A percentile compares a stretch with the other conserved stretches of the same genome.
phyloP scores from a whole-genome alignment of 2,329 filamentous ascomycete species.

The Hypoxylon sp. region DNA sequence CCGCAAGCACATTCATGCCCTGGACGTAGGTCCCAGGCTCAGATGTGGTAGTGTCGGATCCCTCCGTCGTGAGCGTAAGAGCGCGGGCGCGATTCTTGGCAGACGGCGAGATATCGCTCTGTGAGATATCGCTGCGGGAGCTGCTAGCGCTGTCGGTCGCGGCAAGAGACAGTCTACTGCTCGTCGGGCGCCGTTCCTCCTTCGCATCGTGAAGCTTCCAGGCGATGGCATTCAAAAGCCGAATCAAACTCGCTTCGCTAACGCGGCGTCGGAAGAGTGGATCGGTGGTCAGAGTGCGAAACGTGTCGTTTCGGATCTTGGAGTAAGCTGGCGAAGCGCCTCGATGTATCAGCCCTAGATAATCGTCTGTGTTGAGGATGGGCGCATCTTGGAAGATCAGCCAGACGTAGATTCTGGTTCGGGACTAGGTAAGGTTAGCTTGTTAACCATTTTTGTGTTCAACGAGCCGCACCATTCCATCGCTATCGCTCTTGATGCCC shows the following conservation, averaged over 20 bases:
- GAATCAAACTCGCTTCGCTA: constrained; percentile 94
- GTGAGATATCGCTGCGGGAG: constrained; percentile 57
- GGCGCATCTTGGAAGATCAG: constrained; percentile 91
- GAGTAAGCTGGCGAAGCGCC: constrained; percentile 94
- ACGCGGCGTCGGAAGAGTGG: constrained; percentile 96
- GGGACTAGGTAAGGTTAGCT: constrained; percentile 73
- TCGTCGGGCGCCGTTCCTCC: constrained; percentile 60
- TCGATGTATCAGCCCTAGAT: constrained; percentile 90
- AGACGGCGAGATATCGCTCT: constrained; percentile 60
- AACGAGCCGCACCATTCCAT: constrained; percentile 78
- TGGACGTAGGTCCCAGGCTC: constrained; percentile 94
- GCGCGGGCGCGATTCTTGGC: constrained; percentile 69
- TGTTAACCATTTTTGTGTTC: constrained; percentile 11
- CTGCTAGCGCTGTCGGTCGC: constrained; percentile 57
- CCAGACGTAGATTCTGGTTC: constrained; percentile 95
- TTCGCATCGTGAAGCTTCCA: constrained; percentile 91
- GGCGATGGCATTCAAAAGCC: constrained; percentile 92
- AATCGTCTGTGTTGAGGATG: constrained; percentile 86
- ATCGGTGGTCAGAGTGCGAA: constrained; percentile 95
- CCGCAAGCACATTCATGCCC: constrained; percentile 98
- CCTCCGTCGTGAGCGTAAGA: constrained; percentile 73
- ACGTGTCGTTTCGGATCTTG: constrained; percentile 99
- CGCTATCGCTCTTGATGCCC: constrained; percentile 81
- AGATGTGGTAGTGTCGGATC: constrained; percentile 71
- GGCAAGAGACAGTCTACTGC: constrained; percentile 53